These are phyloP conservation scores for Eucalyptus erythrocorys DNA, from an alignment of 345 rosid genomes.

Conservation along the genomic window DNA sequence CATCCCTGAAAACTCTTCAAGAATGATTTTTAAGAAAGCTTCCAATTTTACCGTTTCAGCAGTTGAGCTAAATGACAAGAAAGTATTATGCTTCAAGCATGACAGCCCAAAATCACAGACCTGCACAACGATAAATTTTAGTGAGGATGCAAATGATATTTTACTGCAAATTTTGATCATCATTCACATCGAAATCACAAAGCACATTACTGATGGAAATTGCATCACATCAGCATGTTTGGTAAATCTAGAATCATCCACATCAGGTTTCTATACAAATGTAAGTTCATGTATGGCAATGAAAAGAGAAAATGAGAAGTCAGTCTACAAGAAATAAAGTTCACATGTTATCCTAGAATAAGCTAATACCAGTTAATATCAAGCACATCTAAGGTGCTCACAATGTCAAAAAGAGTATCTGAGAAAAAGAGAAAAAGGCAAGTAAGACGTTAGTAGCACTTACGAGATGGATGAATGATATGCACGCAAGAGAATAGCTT, in stretches of 20 bases:
- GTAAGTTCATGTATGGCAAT: background rate
- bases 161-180: background rate
- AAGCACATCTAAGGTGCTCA: background rate
- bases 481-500: background rate
- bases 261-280: background rate
- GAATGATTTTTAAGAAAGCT: background rate
- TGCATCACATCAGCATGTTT: background rate
- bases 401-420: background rate
- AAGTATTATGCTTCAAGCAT: constrained; percentile 93
- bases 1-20: background rate
- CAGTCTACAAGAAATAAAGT: background rate
- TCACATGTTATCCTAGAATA: background rate
- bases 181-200: background rate
- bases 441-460: background rate
- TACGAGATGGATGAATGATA: background rate
- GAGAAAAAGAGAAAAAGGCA: background rate
- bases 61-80: constrained; percentile 91
- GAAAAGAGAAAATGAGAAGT: background rate
- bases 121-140: constrained; percentile 16
- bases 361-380: background rate
- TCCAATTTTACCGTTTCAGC: constrained; percentile 79
- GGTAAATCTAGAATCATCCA: background rate
- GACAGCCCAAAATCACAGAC: constrained; percentile 96
- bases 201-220: background rate
- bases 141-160: background rate